Base-by-base conservation (phyloP, 2,329 filamentous ascomycete genomes). In the Fusarium sarcochroum region DNA sequence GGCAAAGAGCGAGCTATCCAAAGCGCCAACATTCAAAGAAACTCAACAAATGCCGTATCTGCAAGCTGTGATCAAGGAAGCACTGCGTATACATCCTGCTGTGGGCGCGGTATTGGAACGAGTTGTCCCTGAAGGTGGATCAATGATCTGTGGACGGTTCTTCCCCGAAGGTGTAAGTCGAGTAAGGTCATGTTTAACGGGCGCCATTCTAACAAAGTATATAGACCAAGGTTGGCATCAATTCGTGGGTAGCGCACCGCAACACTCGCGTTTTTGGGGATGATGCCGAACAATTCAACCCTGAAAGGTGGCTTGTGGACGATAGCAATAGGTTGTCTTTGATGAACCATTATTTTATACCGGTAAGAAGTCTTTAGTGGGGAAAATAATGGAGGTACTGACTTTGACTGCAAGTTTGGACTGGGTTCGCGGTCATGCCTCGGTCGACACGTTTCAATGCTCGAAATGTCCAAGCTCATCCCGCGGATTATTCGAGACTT, bases 321-420 rank as follows among this genome's bases (percentile, higher is more conserved):
- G 53, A 66, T 11, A 42, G 18, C 6, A 13, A 54, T 0, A 63
- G 14, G 7, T 13, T 70, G 3, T 58, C 55, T 2, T 25, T 40
- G 14, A 70, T 68, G 64, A 66, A 68, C 10, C 58, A 49, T 18
- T 60, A 61, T 27, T 71, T 58, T 25, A 68, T 71, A 53, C 67
- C 67, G 6, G 61, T 68, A 47, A 62, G 60, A 23, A 14, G 15
- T 11, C 14, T 11, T 18, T 17, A 17, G 6, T 4, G n/a, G 11
- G 13, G 23, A 6, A 3, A 4, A 21, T 3, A 6, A 3, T 30
- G 15, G n/a, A 13, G 11, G 13, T 42, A 2, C 44, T 66, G 23
- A 60, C 44, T n/a, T 7, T 21, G 3, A n/a, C 9, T 11, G 25
- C 18, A n/a, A 71, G 66, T 63, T 71, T 18, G 52, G 63, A 4